These are phyloP conservation scores for Avena atlantica DNA, from an alignment of 176 grass and related monocot genomes.

Conservation along the genomic window DNA sequence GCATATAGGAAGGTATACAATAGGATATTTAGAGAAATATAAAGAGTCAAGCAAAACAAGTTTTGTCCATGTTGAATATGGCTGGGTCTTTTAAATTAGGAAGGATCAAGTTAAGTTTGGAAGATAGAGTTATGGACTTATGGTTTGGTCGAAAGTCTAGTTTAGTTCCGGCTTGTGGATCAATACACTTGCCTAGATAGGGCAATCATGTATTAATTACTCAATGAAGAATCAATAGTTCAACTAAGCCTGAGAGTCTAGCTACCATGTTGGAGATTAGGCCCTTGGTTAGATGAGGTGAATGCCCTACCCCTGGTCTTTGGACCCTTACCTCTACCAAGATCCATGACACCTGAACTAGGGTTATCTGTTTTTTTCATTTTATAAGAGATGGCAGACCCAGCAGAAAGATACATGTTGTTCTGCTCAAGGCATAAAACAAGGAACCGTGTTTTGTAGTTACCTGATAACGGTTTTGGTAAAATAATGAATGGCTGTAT, in stretches of 20 bases:
- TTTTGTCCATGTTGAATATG: not conserved
- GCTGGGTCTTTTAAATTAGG: slow-evolving; percentile 17
- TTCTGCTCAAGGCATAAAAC: slow-evolving; percentile 5
- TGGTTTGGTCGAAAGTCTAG: not conserved
- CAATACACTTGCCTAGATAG: slow-evolving; percentile 5
- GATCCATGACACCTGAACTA: slow-evolving; percentile 17
- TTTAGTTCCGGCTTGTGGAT: not conserved
- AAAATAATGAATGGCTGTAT: slow-evolving; percentile 15
- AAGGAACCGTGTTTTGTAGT: slow-evolving; percentile 29
- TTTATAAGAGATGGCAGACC: slow-evolving; percentile 25
- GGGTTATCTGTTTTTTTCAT: slow-evolving; percentile 2
- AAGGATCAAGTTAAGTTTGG: not conserved
- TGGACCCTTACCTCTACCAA: not conserved
- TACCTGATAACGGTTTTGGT: not conserved
- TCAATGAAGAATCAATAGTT: not conserved
- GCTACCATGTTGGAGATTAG: not conserved
- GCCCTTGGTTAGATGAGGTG: not conserved
- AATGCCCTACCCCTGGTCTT: not conserved
- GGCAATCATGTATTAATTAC: slow-evolving; percentile 6
- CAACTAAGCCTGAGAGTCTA: slow-evolving; percentile 14
- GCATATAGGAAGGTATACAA: not conserved
- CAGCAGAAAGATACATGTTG: slow-evolving; percentile 7
- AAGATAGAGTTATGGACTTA: slow-evolving; percentile 3
- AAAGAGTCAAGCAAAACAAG: slow-evolving; percentile 18
- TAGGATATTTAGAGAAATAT: slow-evolving; percentile 7